Evolutionary conservation across 768 basidiomycete genomes (phyloP).

Genomic region (Dentipellis sp.): DNA sequence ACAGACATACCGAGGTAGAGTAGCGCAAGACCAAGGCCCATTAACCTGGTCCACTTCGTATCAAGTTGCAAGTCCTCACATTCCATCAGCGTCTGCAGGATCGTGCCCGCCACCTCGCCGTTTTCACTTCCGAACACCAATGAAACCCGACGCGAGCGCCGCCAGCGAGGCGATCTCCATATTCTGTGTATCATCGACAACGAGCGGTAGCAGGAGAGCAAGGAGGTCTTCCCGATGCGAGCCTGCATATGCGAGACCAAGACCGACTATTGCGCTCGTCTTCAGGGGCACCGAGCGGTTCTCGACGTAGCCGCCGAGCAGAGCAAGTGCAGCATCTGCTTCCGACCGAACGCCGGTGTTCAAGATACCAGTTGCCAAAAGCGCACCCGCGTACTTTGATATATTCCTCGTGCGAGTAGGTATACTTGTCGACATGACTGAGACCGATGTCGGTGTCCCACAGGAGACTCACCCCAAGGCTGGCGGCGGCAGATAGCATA

Average conservation of each 20-base stretch:
- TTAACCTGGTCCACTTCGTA: constrained; percentile 92
- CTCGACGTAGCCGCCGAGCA: constrained; percentile 84
- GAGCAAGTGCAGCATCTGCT: constrained; percentile 84
- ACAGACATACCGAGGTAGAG: constrained; percentile 69
- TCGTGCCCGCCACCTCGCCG: constrained; percentile 83
- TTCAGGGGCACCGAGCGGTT: constrained; percentile 79
- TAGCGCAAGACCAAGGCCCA: constrained; percentile 82
- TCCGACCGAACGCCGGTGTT: constrained; percentile 87
- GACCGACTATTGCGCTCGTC: constrained; percentile 83
- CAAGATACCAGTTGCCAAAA: constrained; percentile 89
- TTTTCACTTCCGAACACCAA: constrained; percentile 94
- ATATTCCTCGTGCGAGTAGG: constrained; percentile 91
- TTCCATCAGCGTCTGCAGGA: constrained; percentile 90
- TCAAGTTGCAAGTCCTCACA: constrained; percentile 62
- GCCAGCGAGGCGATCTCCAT: constrained; percentile 88
- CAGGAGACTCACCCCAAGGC: constrained; percentile 82
- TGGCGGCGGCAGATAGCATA: constrained; percentile 96
- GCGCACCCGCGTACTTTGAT: constrained; percentile 89
- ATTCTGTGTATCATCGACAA: constrained; percentile 74
- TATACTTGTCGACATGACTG: constrained; percentile 94
- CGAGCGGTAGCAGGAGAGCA: constrained; percentile 64
- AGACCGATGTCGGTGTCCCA: constrained; percentile 97
- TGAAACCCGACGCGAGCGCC: constrained; percentile 85
- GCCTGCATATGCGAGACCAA: constrained; percentile 93
- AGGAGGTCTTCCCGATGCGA: constrained; percentile 83